phyloP scores from a whole-genome alignment of 2,329 filamentous ascomycete species.

The Xylariaceae sp. region DNA sequence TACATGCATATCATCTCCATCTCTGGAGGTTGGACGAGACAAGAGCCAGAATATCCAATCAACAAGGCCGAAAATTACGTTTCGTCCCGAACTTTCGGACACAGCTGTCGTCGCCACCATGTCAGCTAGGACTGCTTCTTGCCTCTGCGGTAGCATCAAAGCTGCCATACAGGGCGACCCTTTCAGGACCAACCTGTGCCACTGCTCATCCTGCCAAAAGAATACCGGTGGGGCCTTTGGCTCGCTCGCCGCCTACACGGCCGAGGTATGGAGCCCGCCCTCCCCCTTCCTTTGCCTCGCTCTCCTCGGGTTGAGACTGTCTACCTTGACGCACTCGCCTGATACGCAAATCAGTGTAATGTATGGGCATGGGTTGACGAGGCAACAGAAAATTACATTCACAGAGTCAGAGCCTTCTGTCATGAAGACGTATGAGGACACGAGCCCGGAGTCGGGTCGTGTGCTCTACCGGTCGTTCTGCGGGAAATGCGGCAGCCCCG shows the following conservation, averaged over 20 bases:
- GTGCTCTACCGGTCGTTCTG: slow-evolving; percentile 32
- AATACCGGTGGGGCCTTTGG: slow-evolving; percentile 23
- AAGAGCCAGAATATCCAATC: too few species aligned
- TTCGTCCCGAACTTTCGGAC: neutral
- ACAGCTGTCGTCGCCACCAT: slow-evolving; percentile 3
- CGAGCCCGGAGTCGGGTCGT: slow-evolving; percentile 27
- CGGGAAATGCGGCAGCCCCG: slow-evolving; percentile 30
- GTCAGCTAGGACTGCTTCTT: slow-evolving; percentile 32
- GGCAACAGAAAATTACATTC: slow-evolving; percentile 29
- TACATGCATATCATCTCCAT: too few species aligned
- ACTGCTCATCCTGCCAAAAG: slow-evolving; percentile 38
- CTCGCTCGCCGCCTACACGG: slow-evolving; percentile 28
- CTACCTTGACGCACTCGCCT: neutral
- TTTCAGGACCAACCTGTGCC: slow-evolving; percentile 31
- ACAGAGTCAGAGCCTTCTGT: slow-evolving; percentile 24
- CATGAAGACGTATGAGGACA: slow-evolving; percentile 28
- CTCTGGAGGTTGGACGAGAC: too few species aligned
- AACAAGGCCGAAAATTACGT: too few species aligned
- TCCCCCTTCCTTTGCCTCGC: too few species aligned
- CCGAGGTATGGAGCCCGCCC: slow-evolving; percentile 33
- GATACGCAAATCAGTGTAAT: neutral
- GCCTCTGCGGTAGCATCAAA: slow-evolving; percentile 36
- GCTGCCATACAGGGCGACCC: slow-evolving; percentile 29
- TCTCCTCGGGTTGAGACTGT: neutral
- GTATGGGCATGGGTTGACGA: slow-evolving; percentile 4